Base-by-base conservation (phyloP, 176 grass and related monocot genomes). In the Raddia distichophylla region DNA sequence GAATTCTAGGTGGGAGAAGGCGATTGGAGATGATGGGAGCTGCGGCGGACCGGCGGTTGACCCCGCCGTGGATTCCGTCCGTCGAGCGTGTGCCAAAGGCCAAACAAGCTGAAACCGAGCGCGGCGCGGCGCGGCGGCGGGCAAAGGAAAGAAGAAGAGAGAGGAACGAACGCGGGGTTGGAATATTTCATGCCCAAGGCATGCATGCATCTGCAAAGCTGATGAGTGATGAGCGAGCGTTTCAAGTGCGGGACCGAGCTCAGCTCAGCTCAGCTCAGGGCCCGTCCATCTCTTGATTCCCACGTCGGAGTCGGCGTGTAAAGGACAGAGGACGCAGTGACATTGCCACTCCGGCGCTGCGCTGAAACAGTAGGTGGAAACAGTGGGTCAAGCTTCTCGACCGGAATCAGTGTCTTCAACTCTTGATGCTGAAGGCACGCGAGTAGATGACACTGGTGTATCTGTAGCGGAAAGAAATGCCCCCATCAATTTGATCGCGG, bases 241-340 rank as follows among this genome's bases (percentile, higher is more conserved):
- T 11, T 34, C 37, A 16, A 68, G 59, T 2, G 64, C 64, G 11
- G 14, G 69, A 16, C 58, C 67, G 63, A 71, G 27, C 27, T 27
- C 27, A 27, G 27, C 27, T 27, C 27, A 27, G 27, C 27, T 27
- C 27, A 27, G 27, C 27, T 27, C 27, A 27, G 47, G 63, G 80
- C 49, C 73, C 72, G 53, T 14, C 12, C 14, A 43, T 73, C 47
- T 64, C 42, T 35, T 50, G 45, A 14, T 10, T 22, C 62, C 64
- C 71, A 73, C 66, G 78, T 66, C 74, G 67, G 54, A 87, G 82
- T 14, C 13, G 77, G 33, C n/a, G n/a, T n/a, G n/a, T n/a, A n/a
- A n/a, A n/a, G n/a, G n/a, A n/a, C n/a, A 63, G 71, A 14, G 64
- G 49, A 62, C 27, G 27, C 27, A 27, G 27, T 27, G 81, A 40